Percentiles rank a stretch among this genome's conserved stretches.
These are phyloP conservation scores for Sistotremastrum niveocremeum DNA, from an alignment of 768 basidiomycete genomes.

Conservation along the genomic window DNA sequence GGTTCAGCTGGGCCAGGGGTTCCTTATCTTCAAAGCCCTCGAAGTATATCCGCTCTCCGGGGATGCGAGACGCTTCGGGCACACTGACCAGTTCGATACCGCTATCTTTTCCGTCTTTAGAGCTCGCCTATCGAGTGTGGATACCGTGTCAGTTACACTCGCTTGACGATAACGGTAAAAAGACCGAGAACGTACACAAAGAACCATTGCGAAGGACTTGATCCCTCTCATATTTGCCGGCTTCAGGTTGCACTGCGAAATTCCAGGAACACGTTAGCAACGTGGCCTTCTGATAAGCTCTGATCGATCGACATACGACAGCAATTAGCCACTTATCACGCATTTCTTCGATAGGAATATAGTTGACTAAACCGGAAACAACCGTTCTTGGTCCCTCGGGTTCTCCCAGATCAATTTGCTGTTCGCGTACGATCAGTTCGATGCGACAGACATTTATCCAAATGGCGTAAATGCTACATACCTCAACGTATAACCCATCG, in stretches of 20 bases:
- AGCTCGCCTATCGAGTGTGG: conserved; percentile 53
- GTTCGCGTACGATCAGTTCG: conserved; percentile 22
- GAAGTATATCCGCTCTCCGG: conserved; percentile 91
- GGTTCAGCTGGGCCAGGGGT: conserved; percentile 79
- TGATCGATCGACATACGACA: conserved; percentile 37
- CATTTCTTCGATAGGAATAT: conserved; percentile 94
- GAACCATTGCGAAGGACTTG: conserved; percentile 97
- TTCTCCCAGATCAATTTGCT: conserved; percentile 96
- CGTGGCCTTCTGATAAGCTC: conserved; percentile 10
- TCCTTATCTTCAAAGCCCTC: conserved; percentile 70
- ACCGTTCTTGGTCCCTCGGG: conserved; percentile 91
- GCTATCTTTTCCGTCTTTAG: conserved; percentile 78
- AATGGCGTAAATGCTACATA: conserved; percentile 14
- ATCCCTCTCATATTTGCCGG: conserved; percentile 95
- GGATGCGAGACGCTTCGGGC: conserved; percentile 59
- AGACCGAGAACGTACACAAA: conserved; percentile 45
- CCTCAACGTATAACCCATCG: conserved; percentile 94
- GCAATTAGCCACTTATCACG: conserved; percentile 68
- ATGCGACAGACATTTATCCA: conserved; percentile 6
- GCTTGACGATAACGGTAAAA: not conserved
- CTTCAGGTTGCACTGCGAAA: conserved; percentile 73
- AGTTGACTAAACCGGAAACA: conserved; percentile 91
- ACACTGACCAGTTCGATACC: conserved; percentile 90
- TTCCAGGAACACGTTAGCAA: not conserved
- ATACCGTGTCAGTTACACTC: conserved; percentile 3